These are phyloP conservation scores for Afroboletus lepidellus DNA, from an alignment of 1,284 basidiomycete species.

Conservation along the genomic window DNA sequence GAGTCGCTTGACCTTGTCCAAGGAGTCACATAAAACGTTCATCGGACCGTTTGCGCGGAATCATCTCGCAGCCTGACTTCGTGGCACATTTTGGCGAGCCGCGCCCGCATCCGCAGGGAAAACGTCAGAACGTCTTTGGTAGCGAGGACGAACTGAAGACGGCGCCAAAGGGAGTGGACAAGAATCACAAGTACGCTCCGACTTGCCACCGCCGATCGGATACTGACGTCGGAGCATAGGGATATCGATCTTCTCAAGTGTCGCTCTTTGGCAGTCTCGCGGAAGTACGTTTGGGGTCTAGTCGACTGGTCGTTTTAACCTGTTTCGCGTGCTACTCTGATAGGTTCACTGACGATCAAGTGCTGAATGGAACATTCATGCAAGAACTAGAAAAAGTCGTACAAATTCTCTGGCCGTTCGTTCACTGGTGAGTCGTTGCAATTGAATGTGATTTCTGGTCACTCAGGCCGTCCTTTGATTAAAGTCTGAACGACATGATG, in stretches of 20 bases:
- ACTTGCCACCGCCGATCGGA: not conserved
- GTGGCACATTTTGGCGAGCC: conserved; percentile 72
- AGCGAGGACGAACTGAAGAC: conserved; percentile 79
- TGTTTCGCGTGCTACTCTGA: not conserved
- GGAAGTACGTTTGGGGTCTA: conserved; percentile 47
- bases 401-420: conserved; percentile 67
- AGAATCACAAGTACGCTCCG: conserved; percentile 60
- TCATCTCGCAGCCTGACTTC: conserved; percentile 67
- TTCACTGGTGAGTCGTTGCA: conserved; percentile 65
- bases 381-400: conserved; percentile 58
- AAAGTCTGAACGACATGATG: conserved; percentile 69
- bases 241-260: conserved; percentile 88
- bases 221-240: conserved; percentile 35
- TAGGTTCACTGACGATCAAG: conserved; percentile 79
- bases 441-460: not conserved
- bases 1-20: not conserved
- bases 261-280: conserved; percentile 71
- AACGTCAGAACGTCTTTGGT: conserved; percentile 75
- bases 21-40: conserved; percentile 67
- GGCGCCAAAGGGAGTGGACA: conserved; percentile 86
- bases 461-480: conserved; percentile 1
- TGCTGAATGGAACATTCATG: conserved; percentile 56
- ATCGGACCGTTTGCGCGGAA: conserved; percentile 59
- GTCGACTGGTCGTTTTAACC: not conserved
- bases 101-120: conserved; percentile 57